These are phyloP conservation scores for Cubamyces sp. DNA, from an alignment of 768 basidiomycete species.

Conservation along the genomic window DNA sequence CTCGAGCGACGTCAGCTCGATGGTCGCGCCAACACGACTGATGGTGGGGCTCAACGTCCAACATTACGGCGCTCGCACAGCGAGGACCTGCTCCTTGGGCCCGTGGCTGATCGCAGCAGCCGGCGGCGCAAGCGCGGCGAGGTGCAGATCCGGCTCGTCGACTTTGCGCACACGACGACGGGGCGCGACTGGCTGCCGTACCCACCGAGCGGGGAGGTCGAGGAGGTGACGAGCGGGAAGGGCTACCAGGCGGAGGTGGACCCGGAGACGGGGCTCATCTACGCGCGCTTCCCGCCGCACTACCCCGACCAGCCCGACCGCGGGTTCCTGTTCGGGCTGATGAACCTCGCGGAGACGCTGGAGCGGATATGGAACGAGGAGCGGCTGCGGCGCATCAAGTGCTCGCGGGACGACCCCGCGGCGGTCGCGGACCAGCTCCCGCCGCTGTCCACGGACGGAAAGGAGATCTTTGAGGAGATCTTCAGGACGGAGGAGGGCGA, in stretches of 20 bases:
- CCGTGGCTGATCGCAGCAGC: conserved; percentile 62
- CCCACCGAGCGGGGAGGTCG: conserved; percentile 46
- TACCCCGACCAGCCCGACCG: conserved; percentile 88
- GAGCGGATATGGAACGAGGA: conserved; percentile 90
- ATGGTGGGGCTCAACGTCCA: conserved; percentile 41
- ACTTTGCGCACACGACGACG: conserved; percentile 98
- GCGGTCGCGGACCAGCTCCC: conserved; percentile 56
- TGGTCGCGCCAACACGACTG: conserved; percentile 35
- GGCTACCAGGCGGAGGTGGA: conserved; percentile 87
- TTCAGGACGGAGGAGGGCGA: conserved; percentile 58
- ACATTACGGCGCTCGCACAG: conserved; percentile 74
- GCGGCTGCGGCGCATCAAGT: conserved; percentile 68
- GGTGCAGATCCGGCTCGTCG: conserved; percentile 94
- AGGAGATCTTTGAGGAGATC: conserved; percentile 79
- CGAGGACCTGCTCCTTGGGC: conserved; percentile 75
- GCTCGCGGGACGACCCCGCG: conserved; percentile 58
- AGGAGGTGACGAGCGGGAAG: conserved; percentile 58
- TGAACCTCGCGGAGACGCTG: conserved; percentile 74
- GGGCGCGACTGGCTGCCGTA: conserved; percentile 86
- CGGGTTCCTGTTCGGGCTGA: conserved; percentile 91
- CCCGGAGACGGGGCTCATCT: conserved; percentile 78
- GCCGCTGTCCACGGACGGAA: conserved; percentile 69
- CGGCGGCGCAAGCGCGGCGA: conserved; percentile 85
- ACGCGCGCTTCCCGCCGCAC: conserved; percentile 94
- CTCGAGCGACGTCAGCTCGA: conserved; percentile 53